Percentiles rank a stretch among this genome's conserved stretches.
phyloP scores from a whole-genome alignment of 169 alveolate genomes.

The Theileria orientalis region DNA sequence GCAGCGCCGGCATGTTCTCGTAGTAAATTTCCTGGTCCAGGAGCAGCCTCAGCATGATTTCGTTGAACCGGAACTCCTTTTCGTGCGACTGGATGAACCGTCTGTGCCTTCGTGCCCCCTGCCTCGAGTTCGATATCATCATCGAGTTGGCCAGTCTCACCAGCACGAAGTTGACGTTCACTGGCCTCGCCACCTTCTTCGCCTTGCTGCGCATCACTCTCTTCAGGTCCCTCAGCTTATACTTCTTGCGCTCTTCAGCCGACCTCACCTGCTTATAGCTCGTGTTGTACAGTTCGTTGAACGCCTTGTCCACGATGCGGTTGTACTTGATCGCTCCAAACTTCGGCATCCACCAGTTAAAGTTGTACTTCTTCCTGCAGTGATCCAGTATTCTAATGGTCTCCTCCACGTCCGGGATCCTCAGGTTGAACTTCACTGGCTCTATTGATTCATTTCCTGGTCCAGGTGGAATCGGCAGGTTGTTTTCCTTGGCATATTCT shows the following conservation, averaged over 20 bases:
- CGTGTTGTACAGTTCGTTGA: constrained; percentile 58
- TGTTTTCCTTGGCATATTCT: constrained; percentile 32
- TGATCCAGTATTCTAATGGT: constrained; percentile 31
- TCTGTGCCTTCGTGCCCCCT: constrained; percentile 63
- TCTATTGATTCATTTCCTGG: constrained; percentile 35
- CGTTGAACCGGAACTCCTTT: constrained; percentile 75
- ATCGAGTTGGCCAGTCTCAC: constrained; percentile 73
- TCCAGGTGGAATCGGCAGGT: constrained; percentile 53
- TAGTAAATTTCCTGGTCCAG: constrained; percentile 64
- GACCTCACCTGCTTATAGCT: constrained; percentile 45
- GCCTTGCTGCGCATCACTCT: background rate
- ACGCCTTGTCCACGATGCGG: constrained; percentile 52
- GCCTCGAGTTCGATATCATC: constrained; percentile 68
- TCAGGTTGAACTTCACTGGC: constrained; percentile 34
- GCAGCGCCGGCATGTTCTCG: constrained; percentile 69
- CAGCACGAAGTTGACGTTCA: constrained; percentile 67
- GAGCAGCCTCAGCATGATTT: constrained; percentile 68
- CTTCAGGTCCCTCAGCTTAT: constrained; percentile 28
- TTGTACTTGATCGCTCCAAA: constrained; percentile 45
- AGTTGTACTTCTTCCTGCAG: constrained; percentile 19
- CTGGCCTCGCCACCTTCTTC: constrained; percentile 14
- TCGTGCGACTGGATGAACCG: constrained; percentile 70
- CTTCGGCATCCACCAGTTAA: constrained; percentile 63
- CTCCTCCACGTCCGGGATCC: constrained; percentile 14
- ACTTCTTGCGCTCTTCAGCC: constrained; percentile 27